These are phyloP conservation scores for Penicillium olsonii DNA, from an alignment of 2,329 filamentous ascomycete species.

Conservation along the genomic window DNA sequence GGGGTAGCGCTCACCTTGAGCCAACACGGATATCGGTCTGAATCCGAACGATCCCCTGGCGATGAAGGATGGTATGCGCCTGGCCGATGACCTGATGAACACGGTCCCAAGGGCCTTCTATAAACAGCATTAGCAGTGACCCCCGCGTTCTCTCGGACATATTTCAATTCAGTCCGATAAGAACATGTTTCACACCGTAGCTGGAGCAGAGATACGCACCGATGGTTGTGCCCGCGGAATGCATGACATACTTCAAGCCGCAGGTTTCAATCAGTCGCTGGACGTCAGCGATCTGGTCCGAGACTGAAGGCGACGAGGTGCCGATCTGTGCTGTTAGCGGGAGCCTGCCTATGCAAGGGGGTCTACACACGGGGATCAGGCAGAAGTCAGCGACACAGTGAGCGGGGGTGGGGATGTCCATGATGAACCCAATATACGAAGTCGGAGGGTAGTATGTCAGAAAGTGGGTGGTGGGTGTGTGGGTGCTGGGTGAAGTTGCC, in stretches of 20 bases:
- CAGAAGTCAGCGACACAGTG: conserved; percentile 89
- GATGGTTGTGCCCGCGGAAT: conserved; percentile 89
- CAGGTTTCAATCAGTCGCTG: conserved; percentile 81
- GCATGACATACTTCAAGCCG: conserved; percentile 82
- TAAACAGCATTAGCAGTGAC: neutral
- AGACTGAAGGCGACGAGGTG: conserved; percentile 73
- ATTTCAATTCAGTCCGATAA: neutral
- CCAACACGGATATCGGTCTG: conserved; percentile 88
- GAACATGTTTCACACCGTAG: conserved; percentile 1
- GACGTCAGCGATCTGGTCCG: conserved; percentile 82
- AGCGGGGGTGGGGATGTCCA: conserved; percentile 61
- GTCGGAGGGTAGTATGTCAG: too few relatives aligned
- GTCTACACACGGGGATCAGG: conserved; percentile 69
- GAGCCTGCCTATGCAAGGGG: neutral
- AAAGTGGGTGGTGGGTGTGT: too few relatives aligned
- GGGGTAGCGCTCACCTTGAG: conserved; percentile 60
- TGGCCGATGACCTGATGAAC: conserved; percentile 86
- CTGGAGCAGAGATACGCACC: conserved; percentile 56
- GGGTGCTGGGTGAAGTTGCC: too few relatives aligned
- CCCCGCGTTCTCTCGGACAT: neutral
- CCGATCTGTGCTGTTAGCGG: conserved; percentile 63
- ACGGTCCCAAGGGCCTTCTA: conserved; percentile 88
- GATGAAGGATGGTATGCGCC: conserved; percentile 75
- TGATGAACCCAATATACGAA: conserved; percentile 5
- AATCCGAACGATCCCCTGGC: conserved; percentile 75